These are phyloP conservation scores for Mycena haematopus DNA, from an alignment of 768 basidiomycete species.

Conservation along the genomic window DNA sequence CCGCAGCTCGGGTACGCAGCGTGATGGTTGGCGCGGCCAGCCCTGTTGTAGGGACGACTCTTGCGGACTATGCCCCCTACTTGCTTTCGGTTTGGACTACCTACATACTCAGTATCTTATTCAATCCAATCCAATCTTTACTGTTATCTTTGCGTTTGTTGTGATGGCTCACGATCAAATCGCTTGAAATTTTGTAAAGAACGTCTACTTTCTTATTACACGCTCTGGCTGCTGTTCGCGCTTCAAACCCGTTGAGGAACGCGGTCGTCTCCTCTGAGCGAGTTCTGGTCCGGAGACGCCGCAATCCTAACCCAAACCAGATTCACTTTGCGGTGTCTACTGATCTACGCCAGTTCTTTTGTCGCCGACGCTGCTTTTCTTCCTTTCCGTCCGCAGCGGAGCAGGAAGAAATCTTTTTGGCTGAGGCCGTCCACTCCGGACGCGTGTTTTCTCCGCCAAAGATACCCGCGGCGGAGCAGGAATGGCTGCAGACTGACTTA, in stretches of 20 bases:
- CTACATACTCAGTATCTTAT: constrained; percentile 10
- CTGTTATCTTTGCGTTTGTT: background rate
- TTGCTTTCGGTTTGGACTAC: constrained; percentile 5
- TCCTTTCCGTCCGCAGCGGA: constrained; percentile 13
- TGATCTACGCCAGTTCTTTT: constrained; percentile 28
- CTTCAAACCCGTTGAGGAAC: constrained; percentile 16
- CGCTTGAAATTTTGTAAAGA: background rate
- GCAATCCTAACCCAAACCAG: constrained; percentile 16
- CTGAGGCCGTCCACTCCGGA: constrained; percentile 4
- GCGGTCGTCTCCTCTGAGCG: constrained; percentile 23
- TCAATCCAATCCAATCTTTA: constrained; percentile 5
- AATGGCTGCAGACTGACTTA: constrained; percentile 42
- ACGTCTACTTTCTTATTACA: background rate
- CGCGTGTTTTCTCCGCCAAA: constrained; percentile 16
- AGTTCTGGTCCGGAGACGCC: constrained; percentile 15
- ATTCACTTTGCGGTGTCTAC: constrained; percentile 11
- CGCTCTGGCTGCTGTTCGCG: constrained; percentile 16
- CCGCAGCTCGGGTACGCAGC: constrained; percentile 25
- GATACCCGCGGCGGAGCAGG: constrained; percentile 41
- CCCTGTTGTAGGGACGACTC: background rate
- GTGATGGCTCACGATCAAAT: background rate
- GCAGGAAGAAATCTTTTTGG: constrained; percentile 19
- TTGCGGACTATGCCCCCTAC: constrained; percentile 4
- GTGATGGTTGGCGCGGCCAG: constrained; percentile 4
- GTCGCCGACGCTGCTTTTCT: constrained; percentile 27